Evolutionary conservation across 1,284 basidiomycete species (phyloP), one percentile per base, ranked within the genome.

Genomic region (Prillingera fragicola): DNA sequence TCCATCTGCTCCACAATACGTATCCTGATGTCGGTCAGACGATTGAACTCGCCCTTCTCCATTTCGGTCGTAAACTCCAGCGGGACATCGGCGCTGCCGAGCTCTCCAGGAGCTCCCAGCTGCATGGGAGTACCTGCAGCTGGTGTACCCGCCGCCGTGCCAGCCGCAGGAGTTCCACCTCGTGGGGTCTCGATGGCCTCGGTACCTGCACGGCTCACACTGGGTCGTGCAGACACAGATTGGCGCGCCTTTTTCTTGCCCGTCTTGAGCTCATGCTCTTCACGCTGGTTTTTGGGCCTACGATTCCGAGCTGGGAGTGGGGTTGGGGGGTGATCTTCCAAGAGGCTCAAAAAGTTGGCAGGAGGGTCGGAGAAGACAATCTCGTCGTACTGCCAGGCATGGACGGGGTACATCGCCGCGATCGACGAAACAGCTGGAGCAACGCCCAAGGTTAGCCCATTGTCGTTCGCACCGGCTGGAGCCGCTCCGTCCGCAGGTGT

Each of bases 301-400:
- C 79, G 74, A 47, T 78, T 81, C 14, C 69, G 71, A 48, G 80
- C 82, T 0, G 85, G 84, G 0, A 95, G 73, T 4, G 83, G 82
- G 0, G 87, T 92, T 0, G 92, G 91, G 0, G 89, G 84, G 62
- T 94, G 79, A 4, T 78, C 75, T 0, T 83, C 82, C 37, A 98
- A 79, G 43, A 87, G 78, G 57, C 84, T 81, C 58, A 96, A 80
- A 73, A 98, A 94, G 22, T 82, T 76, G 50, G 89, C 83, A 50
- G 85, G 89, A 1, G 95, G 95, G 61, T 98, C 94, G 55, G 83
- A 82, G 73, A 99, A 98, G 36, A 98, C 89, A 50, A 98, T 80
- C 57, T 99, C 95, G 67, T 98, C 95, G 73, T 98, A 98, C 63
- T 97, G 92, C 94, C 95, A 99, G 0, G 90, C 88, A 67, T 97